phyloP scores from a whole-genome alignment of 1,284 basidiomycete genomes.

The Amylostereum areolatum region DNA sequence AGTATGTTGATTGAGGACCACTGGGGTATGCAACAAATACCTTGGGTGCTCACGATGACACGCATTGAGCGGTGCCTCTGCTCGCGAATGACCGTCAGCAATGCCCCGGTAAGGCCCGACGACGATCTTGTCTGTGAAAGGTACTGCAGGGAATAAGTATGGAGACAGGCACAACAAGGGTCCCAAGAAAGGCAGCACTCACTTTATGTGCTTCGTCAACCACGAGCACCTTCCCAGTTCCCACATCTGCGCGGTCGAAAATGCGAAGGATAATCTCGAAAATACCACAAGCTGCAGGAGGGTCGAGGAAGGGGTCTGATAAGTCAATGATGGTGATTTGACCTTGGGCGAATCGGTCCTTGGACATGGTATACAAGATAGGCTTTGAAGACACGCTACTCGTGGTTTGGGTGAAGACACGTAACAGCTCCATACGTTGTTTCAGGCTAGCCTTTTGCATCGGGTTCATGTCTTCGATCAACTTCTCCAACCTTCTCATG shows the following conservation, averaged over 20 bases:
- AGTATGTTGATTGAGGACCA: slow-evolving; percentile 3
- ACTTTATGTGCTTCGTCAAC: slow-evolving; percentile 76
- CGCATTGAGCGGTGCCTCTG: slow-evolving; percentile 70
- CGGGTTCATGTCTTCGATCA: slow-evolving; percentile 46
- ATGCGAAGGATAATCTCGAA: slow-evolving; percentile 65
- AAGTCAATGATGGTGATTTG: slow-evolving; percentile 60
- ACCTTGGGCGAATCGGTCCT: slow-evolving; percentile 41
- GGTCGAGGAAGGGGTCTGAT: slow-evolving; percentile 68
- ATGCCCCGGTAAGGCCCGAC: slow-evolving; percentile 49
- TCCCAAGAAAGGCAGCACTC: slow-evolving; percentile 6
- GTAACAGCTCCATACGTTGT: slow-evolving; percentile 51
- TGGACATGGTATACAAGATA: neutral
- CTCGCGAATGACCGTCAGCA: slow-evolving; percentile 57
- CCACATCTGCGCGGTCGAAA: slow-evolving; percentile 57
- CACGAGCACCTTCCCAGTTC: slow-evolving; percentile 63
- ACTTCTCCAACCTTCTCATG: slow-evolving; percentile 34
- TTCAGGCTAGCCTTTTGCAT: slow-evolving; percentile 47
- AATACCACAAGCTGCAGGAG: slow-evolving; percentile 56
- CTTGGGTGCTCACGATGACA: slow-evolving; percentile 69
- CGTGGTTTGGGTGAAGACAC: slow-evolving; percentile 38
- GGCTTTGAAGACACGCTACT: slow-evolving; percentile 2
- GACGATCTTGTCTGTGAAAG: slow-evolving; percentile 39
- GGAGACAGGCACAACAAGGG: neutral
- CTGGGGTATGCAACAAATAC: slow-evolving; percentile 21
- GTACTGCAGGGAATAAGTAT: slow-evolving; percentile 39